Conservation (phyloP, 257 asterid genomes). For the Solanum infundibuliforme region DNA sequence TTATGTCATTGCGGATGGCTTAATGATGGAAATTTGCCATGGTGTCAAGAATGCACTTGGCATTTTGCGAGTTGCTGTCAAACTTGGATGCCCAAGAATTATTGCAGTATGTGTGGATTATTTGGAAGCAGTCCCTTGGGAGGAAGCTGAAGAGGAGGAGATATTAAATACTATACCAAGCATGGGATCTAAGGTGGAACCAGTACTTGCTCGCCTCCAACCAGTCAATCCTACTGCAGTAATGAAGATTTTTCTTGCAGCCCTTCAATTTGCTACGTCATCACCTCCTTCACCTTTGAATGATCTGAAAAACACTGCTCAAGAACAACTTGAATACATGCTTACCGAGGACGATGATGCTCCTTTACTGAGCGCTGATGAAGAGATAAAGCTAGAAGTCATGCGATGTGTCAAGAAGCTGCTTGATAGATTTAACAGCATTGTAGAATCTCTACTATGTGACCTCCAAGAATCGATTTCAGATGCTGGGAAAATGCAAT, state of each 20-base stretch:
- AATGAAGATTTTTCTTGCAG: slow-evolving; percentile 43
- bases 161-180: slow-evolving; percentile 55
- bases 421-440: slow-evolving; percentile 28
- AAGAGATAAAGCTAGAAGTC: slow-evolving; percentile 42
- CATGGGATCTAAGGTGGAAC: slow-evolving; percentile 59
- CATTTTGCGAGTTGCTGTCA: slow-evolving; percentile 48
- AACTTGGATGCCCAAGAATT: slow-evolving; percentile 66
- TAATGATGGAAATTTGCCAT: slow-evolving; percentile 29
- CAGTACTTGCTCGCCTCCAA: slow-evolving; percentile 66
- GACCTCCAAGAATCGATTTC: slow-evolving; percentile 26
- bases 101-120: slow-evolving; percentile 53
- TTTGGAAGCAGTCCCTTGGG: slow-evolving; percentile 96
- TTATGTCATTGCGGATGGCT: slow-evolving; percentile 27
- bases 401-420: slow-evolving; percentile 28
- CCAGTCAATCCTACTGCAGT: slow-evolving; percentile 48
- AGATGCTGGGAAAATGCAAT: slow-evolving; percentile 21
- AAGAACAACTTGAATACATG: slow-evolving; percentile 87
- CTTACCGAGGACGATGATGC: slow-evolving; percentile 86
- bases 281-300: slow-evolving; percentile 41
- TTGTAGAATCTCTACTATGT: slow-evolving; percentile 34
- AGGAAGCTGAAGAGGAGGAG: slow-evolving; percentile 89
- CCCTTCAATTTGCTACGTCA: slow-evolving; percentile 66
- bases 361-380: slow-evolving; percentile 53
- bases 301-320: slow-evolving; percentile 66
- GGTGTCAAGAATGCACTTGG: slow-evolving; percentile 70